Conservation (phyloP, 805 yeast genomes). For the Nakazawaea pomicola region DNA sequence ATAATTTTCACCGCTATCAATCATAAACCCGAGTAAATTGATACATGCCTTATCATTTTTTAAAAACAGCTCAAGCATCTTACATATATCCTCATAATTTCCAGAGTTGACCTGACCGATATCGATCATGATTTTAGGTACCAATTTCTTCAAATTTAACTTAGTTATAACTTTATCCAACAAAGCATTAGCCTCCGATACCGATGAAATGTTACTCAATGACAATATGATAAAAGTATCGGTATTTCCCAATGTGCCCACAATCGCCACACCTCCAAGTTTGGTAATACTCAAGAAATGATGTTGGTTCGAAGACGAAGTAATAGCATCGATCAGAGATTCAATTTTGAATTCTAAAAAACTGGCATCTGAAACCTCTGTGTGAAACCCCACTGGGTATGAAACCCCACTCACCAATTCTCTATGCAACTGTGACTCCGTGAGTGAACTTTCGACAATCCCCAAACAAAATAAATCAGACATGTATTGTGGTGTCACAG, state of each 20-base stretch:
- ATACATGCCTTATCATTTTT: constrained; percentile 14
- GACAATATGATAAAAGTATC: constrained; percentile 42
- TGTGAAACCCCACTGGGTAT: constrained; percentile 42
- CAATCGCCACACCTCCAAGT: constrained; percentile 43
- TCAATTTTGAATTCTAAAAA: constrained; percentile 21
- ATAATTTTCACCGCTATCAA: constrained; percentile 37
- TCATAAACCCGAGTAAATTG: constrained; percentile 30
- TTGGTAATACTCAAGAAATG: constrained; percentile 43
- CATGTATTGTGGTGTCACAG: constrained; percentile 46
- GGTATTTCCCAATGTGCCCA: constrained; percentile 43
- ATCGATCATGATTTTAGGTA: constrained; percentile 20
- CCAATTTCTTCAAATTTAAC: constrained; percentile 15
- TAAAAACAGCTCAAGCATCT: constrained; percentile 17
- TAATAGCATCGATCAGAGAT: constrained; percentile 40
- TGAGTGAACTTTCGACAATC: constrained; percentile 34
- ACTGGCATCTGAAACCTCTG: constrained; percentile 10
- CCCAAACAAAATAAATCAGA: constrained; percentile 43
- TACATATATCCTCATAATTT: constrained; percentile 14
- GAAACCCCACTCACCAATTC: constrained; percentile 47
- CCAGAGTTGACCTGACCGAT: constrained; percentile 22
- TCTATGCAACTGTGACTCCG: constrained; percentile 46
- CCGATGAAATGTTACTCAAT: constrained; percentile 15
- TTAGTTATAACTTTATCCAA: constrained; percentile 11
- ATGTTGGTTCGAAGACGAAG: constrained; percentile 38
- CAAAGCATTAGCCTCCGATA: constrained; percentile 1